Evolutionary conservation across 2,329 filamentous ascomycete species (phyloP).

Genomic region (Beauveria asiatica): DNA sequence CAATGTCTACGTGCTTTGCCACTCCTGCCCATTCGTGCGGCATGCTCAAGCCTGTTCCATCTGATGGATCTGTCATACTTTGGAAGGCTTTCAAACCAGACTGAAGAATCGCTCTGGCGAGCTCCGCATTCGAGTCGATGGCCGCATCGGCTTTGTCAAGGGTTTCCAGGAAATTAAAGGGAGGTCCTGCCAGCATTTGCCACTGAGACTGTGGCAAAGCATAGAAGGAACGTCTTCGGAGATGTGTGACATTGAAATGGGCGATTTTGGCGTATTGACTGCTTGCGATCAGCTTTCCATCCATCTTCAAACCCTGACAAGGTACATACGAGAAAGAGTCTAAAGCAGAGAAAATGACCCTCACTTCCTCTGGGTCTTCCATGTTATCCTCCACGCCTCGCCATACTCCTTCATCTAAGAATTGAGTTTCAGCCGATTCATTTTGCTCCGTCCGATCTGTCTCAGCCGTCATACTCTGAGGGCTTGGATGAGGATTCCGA

Average conservation of each 20-base stretch:
- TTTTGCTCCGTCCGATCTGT: not conserved
- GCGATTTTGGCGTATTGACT: slow-evolving; percentile 80
- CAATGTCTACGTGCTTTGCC: slow-evolving; percentile 66
- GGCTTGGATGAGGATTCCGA: not conserved
- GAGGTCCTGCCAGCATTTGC: slow-evolving; percentile 69
- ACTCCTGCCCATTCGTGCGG: slow-evolving; percentile 59
- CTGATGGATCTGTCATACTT: slow-evolving; percentile 29
- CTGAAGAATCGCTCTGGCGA: slow-evolving; percentile 71
- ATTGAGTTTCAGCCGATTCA: not conserved
- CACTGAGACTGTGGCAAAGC: slow-evolving; percentile 77
- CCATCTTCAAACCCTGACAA: not conserved
- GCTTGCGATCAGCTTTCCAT: not conserved
- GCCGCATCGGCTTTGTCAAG: slow-evolving; percentile 75
- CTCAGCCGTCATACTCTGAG: not conserved
- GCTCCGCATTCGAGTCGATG: slow-evolving; percentile 78
- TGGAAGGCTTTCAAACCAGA: slow-evolving; percentile 60
- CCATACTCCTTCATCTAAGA: slow-evolving; percentile 1
- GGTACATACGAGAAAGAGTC: slow-evolving; percentile 81
- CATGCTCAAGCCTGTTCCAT: slow-evolving; percentile 35
- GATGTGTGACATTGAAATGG: slow-evolving; percentile 85
- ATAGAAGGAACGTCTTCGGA: slow-evolving; percentile 87
- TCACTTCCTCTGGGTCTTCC: slow-evolving; percentile 67
- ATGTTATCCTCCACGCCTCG: slow-evolving; percentile 11
- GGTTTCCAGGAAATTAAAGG: slow-evolving; percentile 74
- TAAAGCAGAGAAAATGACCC: slow-evolving; percentile 70